Conservation (phyloP, 306 rosid species). For the Casuarina glauca region DNA sequence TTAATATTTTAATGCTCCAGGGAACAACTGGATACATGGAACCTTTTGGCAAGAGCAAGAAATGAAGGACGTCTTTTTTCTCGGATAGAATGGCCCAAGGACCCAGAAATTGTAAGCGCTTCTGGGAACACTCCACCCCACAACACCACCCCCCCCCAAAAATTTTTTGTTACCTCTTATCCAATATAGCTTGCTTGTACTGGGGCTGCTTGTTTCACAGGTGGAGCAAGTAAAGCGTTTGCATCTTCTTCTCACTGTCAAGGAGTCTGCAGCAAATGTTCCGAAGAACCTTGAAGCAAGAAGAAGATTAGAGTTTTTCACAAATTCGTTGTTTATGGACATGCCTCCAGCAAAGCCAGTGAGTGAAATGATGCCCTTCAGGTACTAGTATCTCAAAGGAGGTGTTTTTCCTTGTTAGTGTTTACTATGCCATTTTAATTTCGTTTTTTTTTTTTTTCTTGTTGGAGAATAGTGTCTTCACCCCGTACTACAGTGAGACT, state of each 20-base stretch:
- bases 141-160: background rate
- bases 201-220: conserved; percentile 40
- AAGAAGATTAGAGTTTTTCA: conserved; percentile 88
- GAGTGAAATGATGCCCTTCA: conserved; percentile 81
- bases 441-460: conserved; percentile 16
- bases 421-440: conserved; percentile 13
- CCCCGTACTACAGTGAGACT: conserved; percentile 98
- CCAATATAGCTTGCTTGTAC: conserved; percentile 4
- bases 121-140: background rate
- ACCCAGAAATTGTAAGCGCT: conserved; percentile 76
- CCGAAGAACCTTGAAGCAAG: conserved; percentile 99
- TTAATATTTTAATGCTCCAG: conserved; percentile 40
- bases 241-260: conserved; percentile 92
- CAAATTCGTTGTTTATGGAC: conserved; percentile 96
- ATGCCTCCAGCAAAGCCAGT: conserved; percentile 95
- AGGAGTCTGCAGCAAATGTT: conserved; percentile 87
- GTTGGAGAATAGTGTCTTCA: conserved; percentile 75
- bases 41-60: conserved; percentile 84
- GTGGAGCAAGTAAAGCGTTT: conserved; percentile 86
- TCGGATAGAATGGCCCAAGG: conserved; percentile 78
- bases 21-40: conserved; percentile 94
- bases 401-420: conserved; percentile 10
- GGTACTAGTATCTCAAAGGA: conserved; percentile 45
- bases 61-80: conserved; percentile 80
- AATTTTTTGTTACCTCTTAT: background rate